These are phyloP conservation scores for Xylariaceae sp. DNA, from an alignment of 2,329 filamentous ascomycete species.

Conservation along the genomic window DNA sequence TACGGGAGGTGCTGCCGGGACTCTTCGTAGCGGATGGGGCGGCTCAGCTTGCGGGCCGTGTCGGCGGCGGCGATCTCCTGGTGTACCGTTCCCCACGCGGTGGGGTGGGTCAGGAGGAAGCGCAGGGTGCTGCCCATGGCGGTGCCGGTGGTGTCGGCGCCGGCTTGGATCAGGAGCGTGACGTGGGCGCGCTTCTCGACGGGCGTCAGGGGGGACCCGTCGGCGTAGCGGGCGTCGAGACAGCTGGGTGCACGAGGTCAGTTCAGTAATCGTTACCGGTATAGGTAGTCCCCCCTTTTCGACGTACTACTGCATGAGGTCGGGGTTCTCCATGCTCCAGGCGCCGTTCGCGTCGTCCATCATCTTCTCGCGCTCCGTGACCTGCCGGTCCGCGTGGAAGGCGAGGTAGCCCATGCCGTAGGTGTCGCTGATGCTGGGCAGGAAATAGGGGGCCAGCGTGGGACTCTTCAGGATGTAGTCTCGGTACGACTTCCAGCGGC, in stretches of 20 bases:
- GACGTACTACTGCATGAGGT: slow-evolving; percentile 30
- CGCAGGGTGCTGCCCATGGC: slow-evolving; percentile 5
- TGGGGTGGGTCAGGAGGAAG: slow-evolving; percentile 4
- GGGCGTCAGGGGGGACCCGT: slow-evolving; percentile 21
- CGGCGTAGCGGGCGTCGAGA: slow-evolving; percentile 27
- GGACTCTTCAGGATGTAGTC: slow-evolving; percentile 23
- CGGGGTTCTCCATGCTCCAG: slow-evolving; percentile 16
- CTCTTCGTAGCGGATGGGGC: slow-evolving; percentile 9
- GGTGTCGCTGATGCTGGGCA: slow-evolving; percentile 26
- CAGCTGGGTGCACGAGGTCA: too few species aligned
- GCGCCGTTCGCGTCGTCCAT: slow-evolving; percentile 6
- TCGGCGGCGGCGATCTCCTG: neutral
- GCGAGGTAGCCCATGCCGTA: slow-evolving; percentile 34
- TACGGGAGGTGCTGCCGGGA: slow-evolving; percentile 12
- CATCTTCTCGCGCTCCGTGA: slow-evolving; percentile 22
- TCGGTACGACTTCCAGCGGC: slow-evolving; percentile 30
- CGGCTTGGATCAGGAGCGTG: slow-evolving; percentile 10
- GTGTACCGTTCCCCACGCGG: neutral
- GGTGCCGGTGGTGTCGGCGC: slow-evolving; percentile 9
- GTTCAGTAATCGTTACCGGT: neutral
- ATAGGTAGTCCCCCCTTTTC: neutral
- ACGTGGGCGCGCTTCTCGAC: slow-evolving; percentile 25
- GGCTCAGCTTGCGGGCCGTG: slow-evolving; percentile 4
- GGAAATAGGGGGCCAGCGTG: slow-evolving; percentile 15
- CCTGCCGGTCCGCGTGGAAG: slow-evolving; percentile 29